A percentile compares a stretch with the other conserved stretches of the same genome.
These are phyloP conservation scores for Dendrobium catenatum DNA, from an alignment of 106 monocot species.

Conservation along the genomic window DNA sequence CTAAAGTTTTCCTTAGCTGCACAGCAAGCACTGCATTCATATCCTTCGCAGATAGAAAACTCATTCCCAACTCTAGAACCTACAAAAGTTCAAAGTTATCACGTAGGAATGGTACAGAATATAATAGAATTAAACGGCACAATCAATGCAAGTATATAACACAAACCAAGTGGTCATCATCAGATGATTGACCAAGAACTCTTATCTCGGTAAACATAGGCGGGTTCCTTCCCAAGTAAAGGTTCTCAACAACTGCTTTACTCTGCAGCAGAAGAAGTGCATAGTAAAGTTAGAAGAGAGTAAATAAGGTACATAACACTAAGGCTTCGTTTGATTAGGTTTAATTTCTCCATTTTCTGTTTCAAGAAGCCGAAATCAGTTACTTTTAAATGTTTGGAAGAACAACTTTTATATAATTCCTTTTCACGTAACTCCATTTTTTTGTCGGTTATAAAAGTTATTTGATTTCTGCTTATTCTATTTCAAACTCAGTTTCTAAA, in stretches of 20 bases:
- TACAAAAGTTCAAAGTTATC: constrained; percentile 19
- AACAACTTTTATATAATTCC: no score
- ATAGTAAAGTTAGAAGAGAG: neutral
- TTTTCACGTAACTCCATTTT: no score
- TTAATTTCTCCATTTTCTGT: no score
- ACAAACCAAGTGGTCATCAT: constrained; percentile 91
- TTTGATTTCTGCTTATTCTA: no score
- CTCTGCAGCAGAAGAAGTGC: constrained; percentile 29
- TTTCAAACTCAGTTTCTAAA: no score
- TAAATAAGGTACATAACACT: neutral
- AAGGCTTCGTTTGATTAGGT: no score
- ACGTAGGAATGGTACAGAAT: neutral
- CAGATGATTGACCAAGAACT: constrained; percentile 67
- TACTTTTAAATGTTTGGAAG: no score
- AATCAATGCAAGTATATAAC: neutral
- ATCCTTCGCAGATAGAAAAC: constrained; percentile 79
- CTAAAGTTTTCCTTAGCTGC: constrained; percentile 59
- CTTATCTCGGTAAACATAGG: constrained; percentile 82
- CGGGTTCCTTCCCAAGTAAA: constrained; percentile 85
- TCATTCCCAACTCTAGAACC: constrained; percentile 91
- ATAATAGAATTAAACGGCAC: neutral
- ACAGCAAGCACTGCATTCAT: constrained; percentile 84
- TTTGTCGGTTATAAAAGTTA: no score
- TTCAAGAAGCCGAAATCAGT: no score
- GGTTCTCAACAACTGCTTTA: constrained; percentile 72